Evolutionary conservation across 1,139 yeast species (phyloP).

Genomic region (Scheffersomyces stambukii): DNA sequence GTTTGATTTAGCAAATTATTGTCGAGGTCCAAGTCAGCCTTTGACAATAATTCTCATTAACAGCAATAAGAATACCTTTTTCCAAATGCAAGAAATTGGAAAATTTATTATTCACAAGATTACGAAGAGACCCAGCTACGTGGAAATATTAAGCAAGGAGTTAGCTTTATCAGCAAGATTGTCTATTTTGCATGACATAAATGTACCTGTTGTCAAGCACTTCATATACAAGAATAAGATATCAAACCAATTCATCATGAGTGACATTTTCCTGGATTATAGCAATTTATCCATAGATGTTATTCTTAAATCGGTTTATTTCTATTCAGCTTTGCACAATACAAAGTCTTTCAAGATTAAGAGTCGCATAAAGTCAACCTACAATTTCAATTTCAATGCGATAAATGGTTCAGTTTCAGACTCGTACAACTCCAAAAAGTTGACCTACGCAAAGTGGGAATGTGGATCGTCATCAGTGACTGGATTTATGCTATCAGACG

Average conservation of each 20-base stretch:
- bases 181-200: conserved; percentile 39
- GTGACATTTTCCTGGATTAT: conserved; percentile 19
- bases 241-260: conserved; percentile 37
- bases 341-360: no score
- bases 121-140: conserved; percentile 28
- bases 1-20: conserved; percentile 27
- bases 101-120: conserved; percentile 47
- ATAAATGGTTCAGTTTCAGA: no score
- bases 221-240: conserved; percentile 72
- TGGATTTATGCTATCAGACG: conserved; percentile 38
- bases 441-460: conserved; percentile 32
- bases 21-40: no score
- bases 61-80: conserved; percentile 81
- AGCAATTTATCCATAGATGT: conserved; percentile 10
- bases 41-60: conserved; percentile 69
- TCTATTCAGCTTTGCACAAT: conserved; percentile 26
- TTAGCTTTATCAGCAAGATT: conserved; percentile 17
- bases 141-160: conserved; percentile 35
- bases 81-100: conserved; percentile 62
- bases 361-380: no score
- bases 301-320: conserved; percentile 25
- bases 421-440: conserved; percentile 21
- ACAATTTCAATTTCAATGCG: no score
- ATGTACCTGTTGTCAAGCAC: conserved; percentile 61
- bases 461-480: no score